Percentiles rank a stretch among this genome's conserved stretches.
Evolutionary conservation across 2,329 filamentous ascomycete species (phyloP).

Genomic region (Diaporthe citri): DNA sequence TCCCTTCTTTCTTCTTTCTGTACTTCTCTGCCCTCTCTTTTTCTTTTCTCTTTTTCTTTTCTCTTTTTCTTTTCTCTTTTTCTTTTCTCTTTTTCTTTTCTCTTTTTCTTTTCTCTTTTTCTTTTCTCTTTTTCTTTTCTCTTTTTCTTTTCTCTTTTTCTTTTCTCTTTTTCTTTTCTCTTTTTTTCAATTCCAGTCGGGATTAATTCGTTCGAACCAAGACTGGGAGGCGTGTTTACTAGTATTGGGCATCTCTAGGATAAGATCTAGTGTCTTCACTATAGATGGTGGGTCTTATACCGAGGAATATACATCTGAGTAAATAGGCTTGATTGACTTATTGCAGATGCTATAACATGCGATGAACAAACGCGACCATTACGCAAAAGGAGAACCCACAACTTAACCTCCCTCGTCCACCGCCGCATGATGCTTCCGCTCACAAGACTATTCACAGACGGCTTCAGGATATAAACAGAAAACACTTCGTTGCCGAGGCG

Average conservation of each 20-base stretch:
- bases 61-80: not conserved
- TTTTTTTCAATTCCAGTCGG: not conserved
- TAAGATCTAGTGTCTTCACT: not conserved
- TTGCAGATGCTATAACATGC: constrained; percentile 27
- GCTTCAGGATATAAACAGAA: not conserved
- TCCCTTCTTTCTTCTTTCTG: too few relatives aligned
- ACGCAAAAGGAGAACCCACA: not conserved
- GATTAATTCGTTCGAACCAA: not conserved
- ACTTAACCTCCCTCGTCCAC: not conserved
- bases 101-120: too few relatives aligned
- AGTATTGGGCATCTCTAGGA: not conserved
- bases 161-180: not conserved
- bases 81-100: not conserved
- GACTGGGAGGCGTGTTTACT: not conserved
- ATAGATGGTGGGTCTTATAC: not conserved
- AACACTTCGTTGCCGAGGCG: not conserved
- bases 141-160: too few relatives aligned
- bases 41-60: not conserved
- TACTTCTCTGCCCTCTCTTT: too few relatives aligned
- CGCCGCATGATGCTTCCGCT: not conserved
- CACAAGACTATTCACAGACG: not conserved
- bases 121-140: not conserved
- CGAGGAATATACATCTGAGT: not conserved
- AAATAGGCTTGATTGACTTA: constrained; percentile 29
- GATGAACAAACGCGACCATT: constrained; percentile 13